Evolutionary conservation across 345 rosid species (phyloP), one percentile per base, ranked within the genome.

Genomic region (Corchorus capsularis): DNA sequence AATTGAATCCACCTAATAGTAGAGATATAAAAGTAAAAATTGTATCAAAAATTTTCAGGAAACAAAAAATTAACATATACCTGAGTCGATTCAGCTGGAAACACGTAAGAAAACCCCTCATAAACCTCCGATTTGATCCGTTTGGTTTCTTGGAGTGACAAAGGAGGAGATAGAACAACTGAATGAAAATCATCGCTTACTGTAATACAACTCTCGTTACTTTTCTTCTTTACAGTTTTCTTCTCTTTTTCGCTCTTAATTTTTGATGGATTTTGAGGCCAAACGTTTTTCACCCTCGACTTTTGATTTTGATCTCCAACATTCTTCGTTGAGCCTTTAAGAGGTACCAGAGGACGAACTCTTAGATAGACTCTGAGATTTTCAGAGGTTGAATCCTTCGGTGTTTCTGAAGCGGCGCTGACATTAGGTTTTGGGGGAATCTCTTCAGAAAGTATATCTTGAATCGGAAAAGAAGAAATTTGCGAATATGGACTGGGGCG

Each of bases 101-200:
- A 95, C 22, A 95, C 99, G 20, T 83, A 78, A 20, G 97, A 93
- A 75, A 95, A 93, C n/a, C 99, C 99, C 75, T 90, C 91, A 16
- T 79, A 95, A 0, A 90, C 86, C 82, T 92, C 97, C n/a, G 94
- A 83, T 73, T 88, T 93, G 17, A 81, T 89, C 73, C 91, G 82
- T 76, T 90, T 95, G 3, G 92, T 82, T 19, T 86, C 92, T 74
- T 89, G 92, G 56, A 92, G 75, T 9, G 85, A 80, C 63, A 32
- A 35, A 0, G 98, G 97, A 7, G 96, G 96, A 1, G 88, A 82
- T 61, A 95, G 10, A 0, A 88, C 88, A 61, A 95, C 92, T 1
- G 99, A 92, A 3, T 78, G 87, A 35, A 74, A 35, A 72, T 91
- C 93, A 59, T 89, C 91, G 47, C 79, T 84, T 15, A 91, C 80